Evolutionary conservation across 306 rosid genomes (phyloP).

Genomic region (Acacia confusa): DNA sequence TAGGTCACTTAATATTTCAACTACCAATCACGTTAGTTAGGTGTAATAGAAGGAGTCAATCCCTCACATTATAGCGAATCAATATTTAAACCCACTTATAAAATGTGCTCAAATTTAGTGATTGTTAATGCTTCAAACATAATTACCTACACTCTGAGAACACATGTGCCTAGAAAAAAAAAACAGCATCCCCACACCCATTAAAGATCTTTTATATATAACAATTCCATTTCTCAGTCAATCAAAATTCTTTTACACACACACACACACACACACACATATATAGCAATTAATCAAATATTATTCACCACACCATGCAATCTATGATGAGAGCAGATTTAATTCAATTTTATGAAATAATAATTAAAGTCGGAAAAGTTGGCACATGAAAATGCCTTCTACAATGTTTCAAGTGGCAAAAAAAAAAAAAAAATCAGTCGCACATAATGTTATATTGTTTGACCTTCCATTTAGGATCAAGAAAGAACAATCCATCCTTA

Average conservation of each 20-base stretch:
- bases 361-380: not conserved
- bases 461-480: not conserved
- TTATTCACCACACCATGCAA: not conserved
- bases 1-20: no score
- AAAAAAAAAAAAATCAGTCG: not conserved
- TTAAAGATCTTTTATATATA: no score
- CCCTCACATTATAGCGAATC: no score
- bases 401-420: not conserved
- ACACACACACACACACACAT: no score
- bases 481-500: not conserved
- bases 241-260: not conserved
- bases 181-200: no score
- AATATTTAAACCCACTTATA: no score
- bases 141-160: no score
- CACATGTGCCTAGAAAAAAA: no score
- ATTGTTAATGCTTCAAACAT: no score
- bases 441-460: not conserved
- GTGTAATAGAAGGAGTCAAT: fast-evolving
- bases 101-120: fast-evolving
- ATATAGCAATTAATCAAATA: no score
- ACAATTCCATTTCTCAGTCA: not conserved
- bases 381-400: not conserved
- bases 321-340: not conserved
- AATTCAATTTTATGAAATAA: not conserved
- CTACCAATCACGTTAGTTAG: fast-evolving